A percentile compares a stretch with the other conserved stretches of the same genome.
These are phyloP conservation scores for Blumeria graminis DNA, from an alignment of 2,329 filamentous ascomycete species.

Conservation along the genomic window DNA sequence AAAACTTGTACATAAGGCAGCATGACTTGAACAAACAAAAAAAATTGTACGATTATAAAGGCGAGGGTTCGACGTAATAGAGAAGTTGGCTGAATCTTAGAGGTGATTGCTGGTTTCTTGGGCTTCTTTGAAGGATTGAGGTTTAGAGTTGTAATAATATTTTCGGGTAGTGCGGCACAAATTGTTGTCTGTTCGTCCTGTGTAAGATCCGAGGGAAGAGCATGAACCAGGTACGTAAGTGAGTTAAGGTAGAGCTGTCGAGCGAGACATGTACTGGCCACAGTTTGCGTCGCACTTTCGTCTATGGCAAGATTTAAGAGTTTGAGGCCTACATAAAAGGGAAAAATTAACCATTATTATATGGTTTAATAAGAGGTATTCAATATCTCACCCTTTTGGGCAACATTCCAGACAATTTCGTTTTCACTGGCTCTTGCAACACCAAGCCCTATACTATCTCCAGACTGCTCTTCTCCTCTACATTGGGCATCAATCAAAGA, in stretches of 20 bases:
- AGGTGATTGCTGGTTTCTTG: neutral
- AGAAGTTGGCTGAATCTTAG: slow-evolving; percentile 15
- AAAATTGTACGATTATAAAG: slow-evolving; percentile 28
- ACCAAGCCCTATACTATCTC: slow-evolving; percentile 5
- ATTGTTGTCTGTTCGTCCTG: slow-evolving; percentile 28
- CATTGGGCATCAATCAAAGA: slow-evolving; percentile 5
- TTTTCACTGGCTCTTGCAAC: slow-evolving; percentile 7
- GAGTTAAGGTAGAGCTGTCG: slow-evolving; percentile 40
- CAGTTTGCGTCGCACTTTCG: slow-evolving; percentile 18
- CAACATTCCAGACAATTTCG: slow-evolving; percentile 26
- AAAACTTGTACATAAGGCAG: slow-evolving; percentile 34
- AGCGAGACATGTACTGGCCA: slow-evolving; percentile 22
- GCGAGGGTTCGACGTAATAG: slow-evolving; percentile 35
- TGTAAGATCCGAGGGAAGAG: slow-evolving; percentile 32
- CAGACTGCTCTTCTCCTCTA: slow-evolving; percentile 1
- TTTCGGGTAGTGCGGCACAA: slow-evolving; percentile 23
- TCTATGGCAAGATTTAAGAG: slow-evolving; percentile 22
- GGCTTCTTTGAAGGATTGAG: slow-evolving; percentile 2
- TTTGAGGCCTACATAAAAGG: slow-evolving; percentile 17
- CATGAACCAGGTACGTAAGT: slow-evolving; percentile 37
- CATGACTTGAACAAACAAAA: slow-evolving; percentile 33
- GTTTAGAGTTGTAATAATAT: slow-evolving; percentile 9
- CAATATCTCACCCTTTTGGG: slow-evolving; percentile 20
- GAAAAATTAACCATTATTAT: neutral
- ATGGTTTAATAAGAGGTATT: no score